Percentiles rank a stretch among this genome's conserved stretches.
These are phyloP conservation scores for Colletotrichum salicis DNA, from an alignment of 2,329 filamentous ascomycete genomes.

Conservation along the genomic window DNA sequence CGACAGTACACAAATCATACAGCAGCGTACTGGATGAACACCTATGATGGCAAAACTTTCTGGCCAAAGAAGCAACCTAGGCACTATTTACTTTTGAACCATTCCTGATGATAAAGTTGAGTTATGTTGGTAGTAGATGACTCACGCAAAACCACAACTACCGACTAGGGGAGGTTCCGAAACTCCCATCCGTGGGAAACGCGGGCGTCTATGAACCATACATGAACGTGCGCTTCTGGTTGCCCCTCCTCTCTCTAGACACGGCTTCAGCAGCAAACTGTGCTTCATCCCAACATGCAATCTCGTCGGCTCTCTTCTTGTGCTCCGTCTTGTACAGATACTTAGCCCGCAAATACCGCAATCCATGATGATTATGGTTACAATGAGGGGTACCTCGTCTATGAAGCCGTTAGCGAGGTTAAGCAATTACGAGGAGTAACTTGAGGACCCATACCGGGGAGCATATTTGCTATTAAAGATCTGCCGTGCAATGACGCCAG, in stretches of 20 bases:
- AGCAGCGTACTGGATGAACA: background rate
- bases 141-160: no score
- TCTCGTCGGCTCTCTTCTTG: conserved; percentile 24
- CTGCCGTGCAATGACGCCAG: conserved; percentile 40
- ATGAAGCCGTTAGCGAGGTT: background rate
- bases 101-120: no score
- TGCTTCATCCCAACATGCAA: conserved; percentile 33
- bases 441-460: conserved; percentile 33
- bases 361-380: conserved; percentile 37
- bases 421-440: background rate
- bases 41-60: no score
- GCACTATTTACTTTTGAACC: no score
- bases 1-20: background rate
- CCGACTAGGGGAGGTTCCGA: no score
- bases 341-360: conserved; percentile 32
- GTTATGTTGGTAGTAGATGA: no score
- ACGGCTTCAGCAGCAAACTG: conserved; percentile 15
- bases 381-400: conserved; percentile 31
- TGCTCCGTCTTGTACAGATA: conserved; percentile 37
- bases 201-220: conserved; percentile 10
- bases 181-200: background rate
- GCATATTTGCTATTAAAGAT: conserved; percentile 39
- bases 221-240: conserved; percentile 26
- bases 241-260: conserved; percentile 16
- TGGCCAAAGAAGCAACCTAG: no score